phyloP scores from a whole-genome alignment of 148 eudicot species.

The Rhododendron williamsianum region DNA sequence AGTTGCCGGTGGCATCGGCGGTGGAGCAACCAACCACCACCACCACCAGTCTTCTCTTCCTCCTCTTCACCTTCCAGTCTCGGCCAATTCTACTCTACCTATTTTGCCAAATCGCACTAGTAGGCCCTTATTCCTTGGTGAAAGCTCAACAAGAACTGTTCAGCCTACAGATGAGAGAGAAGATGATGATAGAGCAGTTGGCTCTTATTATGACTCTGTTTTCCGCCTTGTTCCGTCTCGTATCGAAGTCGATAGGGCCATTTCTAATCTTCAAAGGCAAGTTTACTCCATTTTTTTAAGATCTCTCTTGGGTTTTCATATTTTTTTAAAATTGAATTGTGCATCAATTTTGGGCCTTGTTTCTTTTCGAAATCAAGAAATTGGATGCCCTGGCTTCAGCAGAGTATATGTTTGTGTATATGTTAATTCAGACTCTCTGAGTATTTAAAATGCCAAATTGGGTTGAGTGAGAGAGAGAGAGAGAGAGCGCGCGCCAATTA shows the following conservation, averaged over 20 bases:
- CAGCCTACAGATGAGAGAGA: not conserved
- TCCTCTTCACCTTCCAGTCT: conserved; percentile 3
- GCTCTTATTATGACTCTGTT: conserved; percentile 16
- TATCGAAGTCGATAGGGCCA: conserved; percentile 36
- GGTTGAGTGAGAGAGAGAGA: too few species aligned
- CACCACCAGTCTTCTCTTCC: not conserved
- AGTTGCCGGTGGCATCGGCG: not conserved
- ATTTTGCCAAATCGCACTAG: not conserved
- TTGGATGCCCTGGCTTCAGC: not conserved
- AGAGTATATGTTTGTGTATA: not conserved
- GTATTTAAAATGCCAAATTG: not conserved
- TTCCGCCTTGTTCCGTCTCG: conserved; percentile 32
- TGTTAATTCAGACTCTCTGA: not conserved
- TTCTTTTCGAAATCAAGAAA: not conserved
- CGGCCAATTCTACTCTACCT: not conserved
- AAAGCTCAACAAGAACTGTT: not conserved
- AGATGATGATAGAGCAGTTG: not conserved
- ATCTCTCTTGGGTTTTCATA: not conserved
- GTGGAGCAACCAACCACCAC: not conserved
- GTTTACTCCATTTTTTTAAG: not conserved
- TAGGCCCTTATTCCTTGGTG: not conserved
- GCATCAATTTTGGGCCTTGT: not conserved
- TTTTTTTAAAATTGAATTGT: not conserved
- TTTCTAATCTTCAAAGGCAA: conserved; percentile 39
- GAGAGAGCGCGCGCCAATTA: not conserved